phyloP scores from a whole-genome alignment of 371 early-diverging fungal genomes.

The Apophysomyces sp. region DNA sequence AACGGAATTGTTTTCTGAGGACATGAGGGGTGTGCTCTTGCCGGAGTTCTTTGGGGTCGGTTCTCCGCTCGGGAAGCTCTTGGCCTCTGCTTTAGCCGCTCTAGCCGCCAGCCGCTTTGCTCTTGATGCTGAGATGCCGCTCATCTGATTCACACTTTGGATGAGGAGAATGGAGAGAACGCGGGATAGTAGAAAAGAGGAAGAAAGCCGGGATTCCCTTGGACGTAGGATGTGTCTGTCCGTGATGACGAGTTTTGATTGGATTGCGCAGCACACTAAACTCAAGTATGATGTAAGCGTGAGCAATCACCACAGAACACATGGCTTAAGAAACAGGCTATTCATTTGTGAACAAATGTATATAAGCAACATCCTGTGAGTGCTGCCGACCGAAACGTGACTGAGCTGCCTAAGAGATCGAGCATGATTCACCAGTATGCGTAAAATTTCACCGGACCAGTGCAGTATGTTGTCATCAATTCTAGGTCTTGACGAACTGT shows the following conservation, averaged over 20 bases:
- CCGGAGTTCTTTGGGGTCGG: slow-evolving; percentile 40
- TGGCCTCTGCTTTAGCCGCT: slow-evolving; percentile 58
- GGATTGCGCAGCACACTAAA: neutral
- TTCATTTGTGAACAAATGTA: too few species aligned
- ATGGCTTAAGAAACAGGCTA: too few species aligned
- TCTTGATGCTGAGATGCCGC: slow-evolving; percentile 70
- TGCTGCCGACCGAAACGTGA: too few species aligned
- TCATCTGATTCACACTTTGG: slow-evolving; percentile 8
- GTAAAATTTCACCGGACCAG: too few species aligned
- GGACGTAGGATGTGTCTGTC: neutral
- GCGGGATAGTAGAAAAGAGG: neutral
- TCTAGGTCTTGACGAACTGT: too few species aligned
- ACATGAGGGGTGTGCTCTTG: slow-evolving; percentile 17
- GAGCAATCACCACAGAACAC: neutral
- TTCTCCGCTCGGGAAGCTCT: slow-evolving; percentile 26
- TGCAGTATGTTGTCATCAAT: too few species aligned
- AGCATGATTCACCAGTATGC: too few species aligned
- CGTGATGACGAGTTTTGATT: neutral
- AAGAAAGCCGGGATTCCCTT: neutral
- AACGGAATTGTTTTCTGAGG: slow-evolving; percentile 29
- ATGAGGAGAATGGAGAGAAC: slow-evolving; percentile 1
- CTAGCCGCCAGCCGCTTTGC: slow-evolving; percentile 83
- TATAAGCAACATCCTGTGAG: too few species aligned
- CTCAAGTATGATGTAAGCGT: neutral
- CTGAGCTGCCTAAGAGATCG: too few species aligned